Evolutionary conservation across 148 eudicot species (phyloP).

Genomic region (Rhododendron mucronatum): DNA sequence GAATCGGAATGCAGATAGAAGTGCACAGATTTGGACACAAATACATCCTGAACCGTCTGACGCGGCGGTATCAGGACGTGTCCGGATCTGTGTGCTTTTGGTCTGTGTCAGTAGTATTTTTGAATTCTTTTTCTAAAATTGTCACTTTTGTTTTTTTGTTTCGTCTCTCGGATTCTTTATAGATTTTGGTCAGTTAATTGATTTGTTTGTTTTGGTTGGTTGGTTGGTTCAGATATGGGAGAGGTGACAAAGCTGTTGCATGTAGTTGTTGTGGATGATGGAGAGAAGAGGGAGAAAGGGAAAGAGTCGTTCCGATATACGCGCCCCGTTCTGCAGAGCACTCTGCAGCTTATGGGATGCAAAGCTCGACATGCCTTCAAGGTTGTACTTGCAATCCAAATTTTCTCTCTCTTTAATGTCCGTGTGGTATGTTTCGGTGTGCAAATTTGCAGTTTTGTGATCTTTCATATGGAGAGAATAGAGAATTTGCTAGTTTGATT

Average conservation of each 20-base stretch:
- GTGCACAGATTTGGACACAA: too few relatives aligned
- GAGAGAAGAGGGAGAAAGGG: conserved; percentile 28
- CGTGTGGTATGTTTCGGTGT: background rate
- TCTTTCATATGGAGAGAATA: background rate
- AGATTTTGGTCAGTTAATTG: background rate
- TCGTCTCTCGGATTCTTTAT: background rate
- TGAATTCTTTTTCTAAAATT: background rate
- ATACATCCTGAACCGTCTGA: too few relatives aligned
- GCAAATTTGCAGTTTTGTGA: background rate
- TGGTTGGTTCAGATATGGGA: conserved; percentile 36
- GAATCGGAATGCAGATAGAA: too few relatives aligned
- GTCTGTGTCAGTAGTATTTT: too few relatives aligned
- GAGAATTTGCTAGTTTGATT: background rate
- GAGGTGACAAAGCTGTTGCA: conserved; percentile 70
- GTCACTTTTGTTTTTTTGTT: background rate
- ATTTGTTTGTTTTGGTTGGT: conserved; percentile 6
- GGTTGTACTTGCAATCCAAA: conserved; percentile 26
- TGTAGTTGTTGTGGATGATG: conserved; percentile 71
- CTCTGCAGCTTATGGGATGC: conserved; percentile 98
- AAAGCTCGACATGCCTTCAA: conserved; percentile 96
- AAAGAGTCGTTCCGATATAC: conserved; percentile 77
- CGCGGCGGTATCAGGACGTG: too few relatives aligned
- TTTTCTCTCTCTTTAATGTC: background rate
- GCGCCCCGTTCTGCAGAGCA: conserved; percentile 79
- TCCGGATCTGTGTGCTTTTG: too few relatives aligned